Percentiles rank a stretch among this genome's conserved stretches.
Evolutionary conservation across 306 rosid genomes (phyloP).

Genomic region (Quercus variabilis): DNA sequence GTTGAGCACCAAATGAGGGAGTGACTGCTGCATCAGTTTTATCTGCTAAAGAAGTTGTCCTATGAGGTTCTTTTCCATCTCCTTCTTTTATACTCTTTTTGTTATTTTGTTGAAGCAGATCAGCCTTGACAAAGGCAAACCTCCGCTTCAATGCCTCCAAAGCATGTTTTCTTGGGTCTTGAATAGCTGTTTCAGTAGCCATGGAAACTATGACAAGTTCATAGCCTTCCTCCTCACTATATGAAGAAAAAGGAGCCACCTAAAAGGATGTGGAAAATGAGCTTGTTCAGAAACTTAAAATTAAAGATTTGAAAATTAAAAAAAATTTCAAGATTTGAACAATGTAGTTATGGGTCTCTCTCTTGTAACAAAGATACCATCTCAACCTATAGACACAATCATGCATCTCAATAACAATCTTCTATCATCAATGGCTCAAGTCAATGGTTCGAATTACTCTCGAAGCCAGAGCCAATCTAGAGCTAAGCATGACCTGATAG

Average conservation of each 20-base stretch:
- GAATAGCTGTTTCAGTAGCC: conserved; percentile 32
- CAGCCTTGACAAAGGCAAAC: conserved; percentile 49
- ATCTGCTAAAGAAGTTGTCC: conserved; percentile 17
- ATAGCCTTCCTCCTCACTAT: not conserved
- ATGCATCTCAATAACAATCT: not conserved
- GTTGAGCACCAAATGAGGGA: not conserved
- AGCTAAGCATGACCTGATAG: not conserved
- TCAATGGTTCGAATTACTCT: not conserved
- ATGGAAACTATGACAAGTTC: conserved; percentile 25
- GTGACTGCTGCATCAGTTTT: conserved; percentile 17
- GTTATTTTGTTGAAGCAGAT: conserved; percentile 45
- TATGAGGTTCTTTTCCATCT: conserved; percentile 13
- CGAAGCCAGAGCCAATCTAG: not conserved
- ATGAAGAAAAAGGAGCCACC: not conserved
- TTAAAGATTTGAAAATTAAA: not conserved
- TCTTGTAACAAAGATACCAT: not conserved
- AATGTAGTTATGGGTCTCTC: not conserved
- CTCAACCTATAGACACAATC: not conserved
- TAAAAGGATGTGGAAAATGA: not conserved
- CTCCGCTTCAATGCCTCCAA: conserved; percentile 81
- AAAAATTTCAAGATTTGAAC: not conserved
- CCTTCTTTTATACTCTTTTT: conserved; percentile 19
- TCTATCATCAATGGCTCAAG: not conserved
- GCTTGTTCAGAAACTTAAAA: not conserved
- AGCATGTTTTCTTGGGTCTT: conserved; percentile 60